phyloP scores from a whole-genome alignment of 2,329 filamentous ascomycete species.

The Biscogniauxia marginata region DNA sequence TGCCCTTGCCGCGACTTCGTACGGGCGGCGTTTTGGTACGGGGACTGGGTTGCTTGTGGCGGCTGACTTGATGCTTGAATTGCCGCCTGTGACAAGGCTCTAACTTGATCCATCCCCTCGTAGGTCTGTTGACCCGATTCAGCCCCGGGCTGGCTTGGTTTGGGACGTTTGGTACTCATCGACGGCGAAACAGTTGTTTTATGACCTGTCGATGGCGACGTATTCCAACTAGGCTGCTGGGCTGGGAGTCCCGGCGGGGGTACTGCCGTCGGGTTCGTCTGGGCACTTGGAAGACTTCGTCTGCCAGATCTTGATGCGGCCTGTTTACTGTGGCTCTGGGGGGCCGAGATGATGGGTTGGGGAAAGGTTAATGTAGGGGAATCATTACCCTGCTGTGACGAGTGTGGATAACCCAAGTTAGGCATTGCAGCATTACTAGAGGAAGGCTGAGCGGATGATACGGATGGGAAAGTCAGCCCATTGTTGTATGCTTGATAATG shows the following conservation, averaged over 20 bases:
- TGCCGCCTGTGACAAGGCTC: slow-evolving; percentile 24
- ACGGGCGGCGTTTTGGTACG: slow-evolving; percentile 26
- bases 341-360: slow-evolving; percentile 7
- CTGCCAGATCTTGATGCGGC: slow-evolving; percentile 13
- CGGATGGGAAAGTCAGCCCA: slow-evolving; percentile 19
- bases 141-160: slow-evolving; percentile 21
- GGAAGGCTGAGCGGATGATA: slow-evolving; percentile 8
- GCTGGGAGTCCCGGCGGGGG: slow-evolving; percentile 20
- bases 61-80: slow-evolving; percentile 28
- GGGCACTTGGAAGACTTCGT: slow-evolving; percentile 23
- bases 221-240: slow-evolving; percentile 20
- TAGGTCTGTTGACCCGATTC: slow-evolving; percentile 20
- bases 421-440: slow-evolving; percentile 7
- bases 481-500: slow-evolving; percentile 13
- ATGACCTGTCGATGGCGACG: slow-evolving; percentile 17
- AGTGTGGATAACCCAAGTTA: slow-evolving; percentile 18
- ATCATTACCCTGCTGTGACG: slow-evolving; percentile 11
- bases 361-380: slow-evolving; percentile 8
- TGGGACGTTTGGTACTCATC: slow-evolving; percentile 17
- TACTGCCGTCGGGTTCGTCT: slow-evolving; percentile 23
- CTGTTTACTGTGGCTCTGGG: slow-evolving; percentile 13
- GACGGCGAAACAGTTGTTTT: slow-evolving; percentile 19
- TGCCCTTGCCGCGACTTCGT: slow-evolving; percentile 26
- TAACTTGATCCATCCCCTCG: slow-evolving; percentile 19
- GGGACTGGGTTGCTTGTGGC: slow-evolving; percentile 29